Evolutionary conservation across 2,329 filamentous ascomycete genomes (phyloP), one percentile per base, ranked within the genome.

Genomic region (Metarhizium guizhouense): DNA sequence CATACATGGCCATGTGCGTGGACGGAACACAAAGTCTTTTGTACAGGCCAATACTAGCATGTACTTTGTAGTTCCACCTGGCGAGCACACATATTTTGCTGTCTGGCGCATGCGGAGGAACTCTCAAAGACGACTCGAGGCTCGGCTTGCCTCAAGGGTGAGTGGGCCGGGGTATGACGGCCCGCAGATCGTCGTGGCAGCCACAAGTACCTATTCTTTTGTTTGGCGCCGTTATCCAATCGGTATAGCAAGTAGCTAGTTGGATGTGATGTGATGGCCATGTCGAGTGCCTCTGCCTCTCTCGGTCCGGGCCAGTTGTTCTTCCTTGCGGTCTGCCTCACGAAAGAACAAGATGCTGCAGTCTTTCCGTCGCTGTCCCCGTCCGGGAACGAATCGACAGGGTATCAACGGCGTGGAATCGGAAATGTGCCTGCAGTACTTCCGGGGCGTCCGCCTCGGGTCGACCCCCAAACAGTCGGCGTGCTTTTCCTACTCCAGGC

Each of bases 131-230:
- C 14, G 29, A 40, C 5, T 40, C 45, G 30, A 48, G 25, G 45
- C 45, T 48, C 25, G 45, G 45, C 45, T 14, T 48, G 45, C 45
- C 18, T 48, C 45, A 25, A 52, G 38, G 36, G 51, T 20, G 40
- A 45, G 48, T 55, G 49, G 53, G 36, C n/a, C 53, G 36, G 54
- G 32, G 45, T 40, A 52, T 54, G 49, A 53, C 56, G 50, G 53
- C 49, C 42, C 30, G 53, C 53, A 54, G 56, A 57, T 53, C 40
- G 30, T 36, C 14, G 20, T 29, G 11, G 20, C 13, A 4, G 45
- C 45, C 20, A 48, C 11, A 29, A 14, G 10, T 14, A 5, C 3
- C 25, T 48, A 4, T 16, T 13, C 25, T 5, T 29, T 14, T 48
- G n/a, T 29, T 48, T 16, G 20, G 18, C 30, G 10, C 13, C 14